Conservation (phyloP, 306 rosid species). For the Trifolium repens region DNA sequence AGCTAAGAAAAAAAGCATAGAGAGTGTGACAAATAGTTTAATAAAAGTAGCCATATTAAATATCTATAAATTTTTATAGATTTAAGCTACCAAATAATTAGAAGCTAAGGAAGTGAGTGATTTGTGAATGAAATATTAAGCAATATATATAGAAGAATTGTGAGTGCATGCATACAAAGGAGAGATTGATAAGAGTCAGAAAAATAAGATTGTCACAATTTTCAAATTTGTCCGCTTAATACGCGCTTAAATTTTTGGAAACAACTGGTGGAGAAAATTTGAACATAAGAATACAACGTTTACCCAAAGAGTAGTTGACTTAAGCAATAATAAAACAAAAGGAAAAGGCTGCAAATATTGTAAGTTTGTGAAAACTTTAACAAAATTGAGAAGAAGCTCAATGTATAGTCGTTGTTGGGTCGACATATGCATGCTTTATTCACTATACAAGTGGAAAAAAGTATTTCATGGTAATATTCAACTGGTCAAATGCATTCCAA, state of each 20-base stretch:
- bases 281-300: neutral
- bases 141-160: conserved; percentile 22
- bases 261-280: neutral
- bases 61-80: neutral
- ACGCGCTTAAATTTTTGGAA: conserved; percentile 13
- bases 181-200: neutral
- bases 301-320: conserved; percentile 35
- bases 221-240: conserved; percentile 29
- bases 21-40: conserved; percentile 32
- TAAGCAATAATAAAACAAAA: conserved; percentile 2
- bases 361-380: neutral
- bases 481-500: too few relatives aligned
- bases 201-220: neutral
- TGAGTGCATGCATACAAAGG: neutral
- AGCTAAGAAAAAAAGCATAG: conserved; percentile 42
- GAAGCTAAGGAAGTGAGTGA: neutral
- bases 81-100: neutral
- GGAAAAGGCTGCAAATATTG: neutral
- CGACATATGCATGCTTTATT: neutral
- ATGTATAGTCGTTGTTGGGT: neutral
- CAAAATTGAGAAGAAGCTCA: neutral
- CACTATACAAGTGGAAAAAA: neutral
- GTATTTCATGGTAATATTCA: neutral
- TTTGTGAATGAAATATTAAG: conserved; percentile 34
- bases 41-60: conserved; percentile 40